phyloP scores from a whole-genome alignment of 139 green algal species.

The Chlamydomonas schloesseri region DNA sequence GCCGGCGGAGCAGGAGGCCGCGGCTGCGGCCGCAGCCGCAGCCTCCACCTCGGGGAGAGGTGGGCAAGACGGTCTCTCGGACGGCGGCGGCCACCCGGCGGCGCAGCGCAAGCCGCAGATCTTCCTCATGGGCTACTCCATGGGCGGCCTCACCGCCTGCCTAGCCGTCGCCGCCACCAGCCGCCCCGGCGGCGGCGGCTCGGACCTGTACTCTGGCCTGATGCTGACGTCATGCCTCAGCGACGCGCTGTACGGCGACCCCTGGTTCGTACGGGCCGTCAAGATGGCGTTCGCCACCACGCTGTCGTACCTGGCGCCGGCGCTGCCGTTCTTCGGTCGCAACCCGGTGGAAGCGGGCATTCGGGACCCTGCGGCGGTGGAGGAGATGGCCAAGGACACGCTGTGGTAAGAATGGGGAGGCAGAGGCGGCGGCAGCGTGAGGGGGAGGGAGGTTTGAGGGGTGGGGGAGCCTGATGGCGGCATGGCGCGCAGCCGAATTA shows the following conservation, averaged over 20 bases:
- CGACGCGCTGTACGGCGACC: slow-evolving; percentile 28
- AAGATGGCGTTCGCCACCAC: not conserved
- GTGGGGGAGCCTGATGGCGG: too few relatives aligned
- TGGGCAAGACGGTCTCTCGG: too few relatives aligned
- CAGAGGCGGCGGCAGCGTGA: too few relatives aligned
- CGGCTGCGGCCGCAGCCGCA: too few relatives aligned
- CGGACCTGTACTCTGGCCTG: slow-evolving; percentile 3
- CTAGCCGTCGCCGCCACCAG: slow-evolving; percentile 9
- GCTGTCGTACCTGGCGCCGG: not conserved
- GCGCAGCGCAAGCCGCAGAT: not conserved
- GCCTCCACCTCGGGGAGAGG: too few relatives aligned
- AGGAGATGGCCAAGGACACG: slow-evolving; percentile 1
- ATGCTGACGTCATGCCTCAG: slow-evolving; percentile 36
- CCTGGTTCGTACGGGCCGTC: not conserved
- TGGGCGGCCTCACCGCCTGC: slow-evolving; percentile 5
- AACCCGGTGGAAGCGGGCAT: slow-evolving; percentile 29
- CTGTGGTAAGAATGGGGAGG: slow-evolving; percentile 21
- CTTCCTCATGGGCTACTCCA: slow-evolving; percentile 31
- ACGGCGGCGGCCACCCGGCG: too few relatives aligned
- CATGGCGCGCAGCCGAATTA: too few relatives aligned
- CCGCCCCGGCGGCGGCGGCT: not conserved
- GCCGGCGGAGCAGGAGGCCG: too few relatives aligned
- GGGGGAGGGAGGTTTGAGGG: too few relatives aligned
- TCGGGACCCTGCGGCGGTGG: not conserved
- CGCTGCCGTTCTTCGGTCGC: slow-evolving; percentile 18